phyloP scores from a whole-genome alignment of 2,329 filamentous ascomycete genomes.

The Beauveria medogensis region DNA sequence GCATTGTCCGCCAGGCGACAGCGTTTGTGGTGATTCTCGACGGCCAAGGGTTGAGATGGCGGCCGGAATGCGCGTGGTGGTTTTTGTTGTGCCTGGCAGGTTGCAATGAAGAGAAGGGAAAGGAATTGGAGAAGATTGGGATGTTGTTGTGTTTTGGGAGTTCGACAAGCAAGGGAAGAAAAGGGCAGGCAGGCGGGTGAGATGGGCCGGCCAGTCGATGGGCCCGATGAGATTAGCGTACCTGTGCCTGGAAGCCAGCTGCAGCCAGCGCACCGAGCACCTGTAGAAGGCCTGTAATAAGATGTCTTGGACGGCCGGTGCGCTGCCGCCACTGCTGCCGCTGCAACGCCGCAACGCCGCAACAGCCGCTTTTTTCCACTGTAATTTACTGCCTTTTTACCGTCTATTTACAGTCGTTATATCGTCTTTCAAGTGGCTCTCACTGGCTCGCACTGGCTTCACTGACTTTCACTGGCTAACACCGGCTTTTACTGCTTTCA shows the following conservation, averaged over 20 bases:
- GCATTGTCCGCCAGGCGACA: conserved; percentile 5
- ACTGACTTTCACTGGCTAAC: no score
- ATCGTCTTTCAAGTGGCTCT: no score
- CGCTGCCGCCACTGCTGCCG: not conserved
- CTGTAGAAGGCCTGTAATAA: not conserved
- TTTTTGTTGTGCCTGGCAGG: not conserved
- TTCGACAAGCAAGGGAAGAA: not conserved
- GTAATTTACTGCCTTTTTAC: no score
- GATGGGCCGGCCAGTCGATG: not conserved
- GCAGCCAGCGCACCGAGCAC: not conserved
- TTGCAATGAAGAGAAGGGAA: not conserved
- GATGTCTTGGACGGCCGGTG: not conserved
- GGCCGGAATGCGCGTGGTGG: conserved; percentile 1
- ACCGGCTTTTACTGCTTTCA: no score
- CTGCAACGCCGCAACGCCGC: not conserved
- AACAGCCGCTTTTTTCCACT: no score
- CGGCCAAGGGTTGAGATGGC: not conserved
- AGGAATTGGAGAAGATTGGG: not conserved
- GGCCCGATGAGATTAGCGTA: not conserved
- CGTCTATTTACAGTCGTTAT: no score
- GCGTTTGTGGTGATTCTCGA: not conserved
- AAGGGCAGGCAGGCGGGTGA: not conserved
- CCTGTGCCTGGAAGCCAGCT: not conserved
- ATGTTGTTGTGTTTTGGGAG: conserved; percentile 5
- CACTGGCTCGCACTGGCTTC: no score